These are phyloP conservation scores for Ostreobium quekettii DNA, from an alignment of 139 green algal genomes.

Conservation along the genomic window DNA sequence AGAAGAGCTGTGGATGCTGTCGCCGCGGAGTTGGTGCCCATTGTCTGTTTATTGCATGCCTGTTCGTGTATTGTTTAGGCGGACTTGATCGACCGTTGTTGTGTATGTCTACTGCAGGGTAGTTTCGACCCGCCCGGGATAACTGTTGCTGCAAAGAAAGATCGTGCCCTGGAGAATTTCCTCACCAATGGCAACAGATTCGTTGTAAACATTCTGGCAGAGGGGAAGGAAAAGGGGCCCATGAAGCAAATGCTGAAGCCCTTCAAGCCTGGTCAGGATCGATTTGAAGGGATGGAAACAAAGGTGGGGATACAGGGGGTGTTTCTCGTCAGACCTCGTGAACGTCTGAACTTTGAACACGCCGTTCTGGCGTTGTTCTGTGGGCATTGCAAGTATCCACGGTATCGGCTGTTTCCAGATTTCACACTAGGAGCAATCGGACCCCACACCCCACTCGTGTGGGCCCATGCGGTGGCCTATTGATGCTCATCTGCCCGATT, in stretches of 20 bases:
- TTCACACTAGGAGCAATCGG: too few species aligned
- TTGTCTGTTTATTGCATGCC: constrained; percentile 3
- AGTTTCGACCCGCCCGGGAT: constrained; percentile 85
- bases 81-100: constrained; percentile 1
- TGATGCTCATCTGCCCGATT: too few species aligned
- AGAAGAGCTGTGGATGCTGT: too few species aligned
- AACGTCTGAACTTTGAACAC: too few species aligned
- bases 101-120: constrained; percentile 60
- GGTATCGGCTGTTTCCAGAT: too few species aligned
- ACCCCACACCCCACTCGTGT: too few species aligned
- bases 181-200: constrained; percentile 61
- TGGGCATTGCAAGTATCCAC: too few species aligned
- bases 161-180: constrained; percentile 86
- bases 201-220: constrained; percentile 76
- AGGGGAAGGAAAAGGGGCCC: constrained; percentile 37
- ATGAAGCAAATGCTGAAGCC: constrained; percentile 68
- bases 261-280: constrained; percentile 77
- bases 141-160: constrained; percentile 86
- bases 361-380: too few species aligned
- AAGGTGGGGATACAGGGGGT: constrained; percentile 32
- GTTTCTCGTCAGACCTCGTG: too few species aligned
- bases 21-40: too few species aligned
- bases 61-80: too few species aligned
- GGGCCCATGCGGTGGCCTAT: too few species aligned
- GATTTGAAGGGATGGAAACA: constrained; percentile 60